Percentiles rank a stretch among this genome's conserved stretches.
phyloP scores from a whole-genome alignment of 768 basidiomycete species.

The Lactarius indigo region DNA sequence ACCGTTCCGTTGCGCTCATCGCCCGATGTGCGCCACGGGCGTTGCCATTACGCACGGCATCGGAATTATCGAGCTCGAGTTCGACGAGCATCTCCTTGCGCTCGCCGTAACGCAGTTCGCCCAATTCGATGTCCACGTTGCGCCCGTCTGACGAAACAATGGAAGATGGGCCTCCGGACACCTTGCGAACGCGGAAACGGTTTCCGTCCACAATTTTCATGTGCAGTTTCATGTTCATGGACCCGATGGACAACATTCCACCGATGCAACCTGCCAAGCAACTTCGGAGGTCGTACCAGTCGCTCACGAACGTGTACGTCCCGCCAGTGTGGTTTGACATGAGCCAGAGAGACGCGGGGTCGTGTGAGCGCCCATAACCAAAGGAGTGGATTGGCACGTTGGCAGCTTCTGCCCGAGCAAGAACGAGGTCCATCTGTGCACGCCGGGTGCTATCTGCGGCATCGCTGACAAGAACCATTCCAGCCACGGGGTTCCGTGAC shows the following conservation, averaged over 20 bases:
- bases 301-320: constrained; percentile 96
- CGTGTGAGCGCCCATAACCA: constrained; percentile 95
- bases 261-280: constrained; percentile 93
- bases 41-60: constrained; percentile 31
- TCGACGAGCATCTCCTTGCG: constrained; percentile 96
- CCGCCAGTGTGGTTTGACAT: constrained; percentile 98
- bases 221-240: constrained; percentile 92
- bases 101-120: constrained; percentile 95
- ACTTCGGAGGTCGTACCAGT: constrained; percentile 94
- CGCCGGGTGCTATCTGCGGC: constrained; percentile 88
- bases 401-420: constrained; percentile 94
- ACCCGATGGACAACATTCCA: constrained; percentile 93
- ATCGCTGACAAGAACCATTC: constrained; percentile 91
- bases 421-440: constrained; percentile 97
- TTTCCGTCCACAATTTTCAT: constrained; percentile 88
- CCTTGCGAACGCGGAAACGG: constrained; percentile 91
- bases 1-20: constrained; percentile 85
- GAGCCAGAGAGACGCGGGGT: constrained; percentile 96
- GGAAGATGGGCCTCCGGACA: constrained; percentile 83
- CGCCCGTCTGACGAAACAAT: constrained; percentile 90
- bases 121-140: constrained; percentile 92
- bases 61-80: constrained; percentile 83
- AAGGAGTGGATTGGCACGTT: constrained; percentile 97
- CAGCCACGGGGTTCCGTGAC: constrained; percentile 82
- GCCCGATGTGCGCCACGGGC: constrained; percentile 24